These are phyloP conservation scores for Sporothrix curviconia DNA, from an alignment of 2,329 filamentous ascomycete genomes.

Conservation along the genomic window DNA sequence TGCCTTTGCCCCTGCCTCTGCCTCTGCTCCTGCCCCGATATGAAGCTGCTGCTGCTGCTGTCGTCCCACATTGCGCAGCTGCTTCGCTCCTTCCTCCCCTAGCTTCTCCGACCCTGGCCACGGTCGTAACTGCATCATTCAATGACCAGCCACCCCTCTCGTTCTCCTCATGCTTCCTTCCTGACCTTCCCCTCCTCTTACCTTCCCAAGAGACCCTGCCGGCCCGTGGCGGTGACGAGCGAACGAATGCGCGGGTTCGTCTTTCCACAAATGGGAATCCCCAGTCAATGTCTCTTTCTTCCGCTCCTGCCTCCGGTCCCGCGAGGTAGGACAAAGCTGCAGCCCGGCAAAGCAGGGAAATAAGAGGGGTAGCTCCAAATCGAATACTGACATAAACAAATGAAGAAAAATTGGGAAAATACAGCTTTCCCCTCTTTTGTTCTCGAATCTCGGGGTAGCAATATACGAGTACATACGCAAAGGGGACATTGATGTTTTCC, in stretches of 20 bases:
- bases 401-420: too few species aligned
- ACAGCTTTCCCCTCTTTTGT: neutral
- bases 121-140: neutral
- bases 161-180: neutral
- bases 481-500: neutral
- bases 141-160: too few species aligned
- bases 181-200: neutral
- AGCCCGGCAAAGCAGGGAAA: neutral
- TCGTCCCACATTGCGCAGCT: conserved; percentile 2
- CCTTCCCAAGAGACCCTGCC: neutral
- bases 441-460: neutral
- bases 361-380: too few species aligned
- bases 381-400: too few species aligned
- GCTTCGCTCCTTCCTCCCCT: conserved; percentile 1
- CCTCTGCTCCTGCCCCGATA: neutral
- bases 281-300: neutral
- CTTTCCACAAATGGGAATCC: neutral
- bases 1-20: neutral
- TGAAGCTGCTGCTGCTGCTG: neutral
- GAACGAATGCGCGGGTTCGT: neutral
- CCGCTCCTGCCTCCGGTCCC: neutral
- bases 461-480: neutral
- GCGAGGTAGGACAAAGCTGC: conserved; percentile 4
- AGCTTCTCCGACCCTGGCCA: neutral
- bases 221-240: neutral